A percentile compares a stretch with the other conserved stretches of the same genome.
Conservation (phyloP, 768 basidiomycete species). For the Mycena filopes region DNA sequence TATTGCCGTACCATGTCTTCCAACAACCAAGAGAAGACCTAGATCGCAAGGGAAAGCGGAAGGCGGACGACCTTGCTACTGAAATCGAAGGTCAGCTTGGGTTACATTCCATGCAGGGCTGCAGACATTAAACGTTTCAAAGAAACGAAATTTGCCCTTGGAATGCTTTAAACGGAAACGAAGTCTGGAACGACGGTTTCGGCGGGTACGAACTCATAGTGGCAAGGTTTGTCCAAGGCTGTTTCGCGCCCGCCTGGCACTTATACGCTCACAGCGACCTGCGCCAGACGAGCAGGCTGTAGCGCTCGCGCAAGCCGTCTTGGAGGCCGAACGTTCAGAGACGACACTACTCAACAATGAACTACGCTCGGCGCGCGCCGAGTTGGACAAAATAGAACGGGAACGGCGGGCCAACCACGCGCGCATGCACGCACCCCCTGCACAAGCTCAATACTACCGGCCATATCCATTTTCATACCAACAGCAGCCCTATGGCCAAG, state of each 20-base stretch:
- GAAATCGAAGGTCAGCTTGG: conserved; percentile 61
- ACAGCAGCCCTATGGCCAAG: conserved; percentile 60
- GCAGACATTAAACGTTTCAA: conserved; percentile 23
- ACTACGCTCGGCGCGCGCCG: conserved; percentile 68
- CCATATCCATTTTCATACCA: conserved; percentile 73
- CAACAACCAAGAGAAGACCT: conserved; percentile 80
- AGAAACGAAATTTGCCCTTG: conserved; percentile 80
- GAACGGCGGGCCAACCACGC: conserved; percentile 67
- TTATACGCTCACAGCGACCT: conserved; percentile 56
- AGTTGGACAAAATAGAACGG: conserved; percentile 74
- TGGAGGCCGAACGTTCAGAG: conserved; percentile 76
- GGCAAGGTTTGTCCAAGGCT: conserved; percentile 60
- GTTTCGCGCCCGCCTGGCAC: neutral
- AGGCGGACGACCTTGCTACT: conserved; percentile 61
- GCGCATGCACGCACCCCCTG: conserved; percentile 40
- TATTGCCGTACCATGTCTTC: conserved; percentile 84
- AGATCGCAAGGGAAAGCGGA: conserved; percentile 59
- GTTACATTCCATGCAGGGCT: neutral
- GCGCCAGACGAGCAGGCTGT: conserved; percentile 74
- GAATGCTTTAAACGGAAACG: conserved; percentile 70
- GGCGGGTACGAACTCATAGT: conserved; percentile 59
- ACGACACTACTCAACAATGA: conserved; percentile 66
- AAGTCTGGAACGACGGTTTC: conserved; percentile 68
- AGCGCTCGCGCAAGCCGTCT: conserved; percentile 67
- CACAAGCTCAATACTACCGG: conserved; percentile 64